Base-by-base conservation (phyloP, 2,329 filamentous ascomycete genomes). In the Aspergillus uvarum region DNA sequence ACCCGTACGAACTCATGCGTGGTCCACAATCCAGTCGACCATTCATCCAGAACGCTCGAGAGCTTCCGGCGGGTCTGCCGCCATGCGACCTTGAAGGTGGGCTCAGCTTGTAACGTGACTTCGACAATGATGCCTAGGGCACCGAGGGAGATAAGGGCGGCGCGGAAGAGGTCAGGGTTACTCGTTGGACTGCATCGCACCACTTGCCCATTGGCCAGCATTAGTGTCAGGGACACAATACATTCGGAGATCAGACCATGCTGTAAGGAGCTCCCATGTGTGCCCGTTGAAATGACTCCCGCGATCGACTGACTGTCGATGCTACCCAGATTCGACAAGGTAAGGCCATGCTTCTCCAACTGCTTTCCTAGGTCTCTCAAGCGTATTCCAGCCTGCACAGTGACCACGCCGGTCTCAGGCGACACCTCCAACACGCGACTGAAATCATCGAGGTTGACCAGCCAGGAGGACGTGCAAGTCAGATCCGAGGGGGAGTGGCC, bases 221-320 rank as follows among this genome's bases (percentile, higher is more conserved):
- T 91, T 64, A 99, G 87, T 22, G 88, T 89, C 62, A 99, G 79
- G 5, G 86, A 84, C 21, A 87, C 78, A 22, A 98, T 85, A 58
- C 87, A 87, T 71, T 96, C 89, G 0, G 90, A 94, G 63, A 99
- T 81, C 63, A 97, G 82, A 1, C 94, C 94, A 77, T 98, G 92
- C 35, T 79, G 81, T 60, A 96, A 80, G 58, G 90, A 95, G 70
- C 91, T 96, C 48, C 95, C 95, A 74, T 99, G 95, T 0, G 95
- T 98, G 16, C 90, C 93, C 0, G 95, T 99, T 21, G 90, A 88
- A 62, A 98, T 96, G 14, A 92, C 93, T 29, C 95, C 95, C 1
- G 91, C 92, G 63, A 98, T 88, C 60, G 90, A 95, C 81, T 99
- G 95, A 69, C 92, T 87, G 74, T 97, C 92, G 77, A 99, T 99